A percentile compares a stretch with the other conserved stretches of the same genome.
These are phyloP conservation scores for Diaporthe aspalathi DNA, from an alignment of 2,329 filamentous ascomycete species.

Conservation along the genomic window DNA sequence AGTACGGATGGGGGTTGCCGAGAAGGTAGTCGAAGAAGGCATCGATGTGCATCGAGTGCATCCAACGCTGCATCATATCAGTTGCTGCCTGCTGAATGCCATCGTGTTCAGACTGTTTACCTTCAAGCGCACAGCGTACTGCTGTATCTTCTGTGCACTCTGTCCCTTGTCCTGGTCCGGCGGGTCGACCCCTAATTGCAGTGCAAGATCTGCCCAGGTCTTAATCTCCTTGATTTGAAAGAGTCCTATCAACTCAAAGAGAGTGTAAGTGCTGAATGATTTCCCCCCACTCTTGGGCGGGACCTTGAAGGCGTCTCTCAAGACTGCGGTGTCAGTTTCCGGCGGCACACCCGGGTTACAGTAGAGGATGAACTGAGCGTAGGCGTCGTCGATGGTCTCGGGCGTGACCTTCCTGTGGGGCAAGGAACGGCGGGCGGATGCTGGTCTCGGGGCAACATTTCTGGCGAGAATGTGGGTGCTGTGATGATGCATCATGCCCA, in stretches of 20 bases:
- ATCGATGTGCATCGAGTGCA: constrained; percentile 95
- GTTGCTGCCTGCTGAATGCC: constrained; percentile 3
- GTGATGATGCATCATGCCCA: constrained; percentile 39
- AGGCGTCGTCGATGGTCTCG: constrained; percentile 82
- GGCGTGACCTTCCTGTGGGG: constrained; percentile 77
- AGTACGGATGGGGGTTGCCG: constrained; percentile 82
- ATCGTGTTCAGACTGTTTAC: constrained; percentile 57
- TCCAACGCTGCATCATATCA: constrained; percentile 76
- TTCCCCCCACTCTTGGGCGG: constrained; percentile 91
- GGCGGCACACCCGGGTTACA: constrained; percentile 85
- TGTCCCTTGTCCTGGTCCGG: constrained; percentile 85
- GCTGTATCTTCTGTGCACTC: constrained; percentile 92
- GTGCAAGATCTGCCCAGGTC: constrained; percentile 90
- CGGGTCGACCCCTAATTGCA: constrained; percentile 88
- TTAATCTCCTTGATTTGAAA: constrained; percentile 87
- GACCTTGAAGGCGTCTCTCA: constrained; percentile 80
- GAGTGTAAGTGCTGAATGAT: constrained; percentile 79
- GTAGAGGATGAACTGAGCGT: constrained; percentile 86
- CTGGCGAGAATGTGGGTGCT: constrained; percentile 37
- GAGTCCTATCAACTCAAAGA: constrained; percentile 83
- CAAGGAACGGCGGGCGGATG: constrained; percentile 51
- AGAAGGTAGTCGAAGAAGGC: constrained; percentile 93
- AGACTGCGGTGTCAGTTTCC: constrained; percentile 75
- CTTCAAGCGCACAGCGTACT: constrained; percentile 93
- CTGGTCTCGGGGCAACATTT: constrained; percentile 13